These are phyloP conservation scores for Peterozyma toletana DNA, from an alignment of 805 yeast genomes.

Conservation along the genomic window DNA sequence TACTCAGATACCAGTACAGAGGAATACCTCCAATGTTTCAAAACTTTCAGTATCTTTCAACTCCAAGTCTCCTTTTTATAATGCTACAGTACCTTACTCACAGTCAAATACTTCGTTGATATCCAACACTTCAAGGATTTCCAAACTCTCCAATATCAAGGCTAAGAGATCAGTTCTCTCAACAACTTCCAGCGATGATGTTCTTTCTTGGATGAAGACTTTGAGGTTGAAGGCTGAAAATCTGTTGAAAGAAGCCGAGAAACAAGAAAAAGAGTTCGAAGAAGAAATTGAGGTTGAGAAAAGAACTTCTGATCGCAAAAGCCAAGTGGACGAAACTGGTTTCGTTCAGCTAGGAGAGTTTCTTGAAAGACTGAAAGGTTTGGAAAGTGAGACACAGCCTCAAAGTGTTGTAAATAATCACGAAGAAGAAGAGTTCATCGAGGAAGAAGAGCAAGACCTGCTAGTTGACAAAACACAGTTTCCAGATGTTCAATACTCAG, in stretches of 20 bases:
- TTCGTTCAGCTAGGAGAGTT: constrained; percentile 15
- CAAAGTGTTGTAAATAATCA: constrained; percentile 13
- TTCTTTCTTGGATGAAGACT: constrained; percentile 25
- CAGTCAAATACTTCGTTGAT: neutral
- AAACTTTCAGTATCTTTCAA: no score
- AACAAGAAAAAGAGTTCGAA: constrained; percentile 29
- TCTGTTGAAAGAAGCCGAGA: constrained; percentile 21
- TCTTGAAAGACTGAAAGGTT: constrained; percentile 12
- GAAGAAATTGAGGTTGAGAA: constrained; percentile 25
- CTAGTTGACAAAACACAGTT: constrained; percentile 10
- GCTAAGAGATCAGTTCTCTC: neutral
- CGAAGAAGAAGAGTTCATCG: constrained; percentile 7
- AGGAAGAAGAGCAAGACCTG: constrained; percentile 13
- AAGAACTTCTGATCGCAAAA: constrained; percentile 15
- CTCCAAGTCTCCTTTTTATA: no score
- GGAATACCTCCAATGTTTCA: neutral
- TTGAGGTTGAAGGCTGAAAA: constrained; percentile 25
- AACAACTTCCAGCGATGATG: constrained; percentile 10
- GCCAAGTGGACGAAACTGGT: constrained; percentile 13
- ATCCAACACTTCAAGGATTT: no score
- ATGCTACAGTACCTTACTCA: neutral
- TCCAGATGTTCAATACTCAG: constrained; percentile 1
- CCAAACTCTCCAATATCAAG: neutral
- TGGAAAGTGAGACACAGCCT: constrained; percentile 10
- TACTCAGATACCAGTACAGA: neutral